These are phyloP conservation scores for Heracleum sosnowskyi DNA, from an alignment of 129 eudicot species.

Conservation along the genomic window DNA sequence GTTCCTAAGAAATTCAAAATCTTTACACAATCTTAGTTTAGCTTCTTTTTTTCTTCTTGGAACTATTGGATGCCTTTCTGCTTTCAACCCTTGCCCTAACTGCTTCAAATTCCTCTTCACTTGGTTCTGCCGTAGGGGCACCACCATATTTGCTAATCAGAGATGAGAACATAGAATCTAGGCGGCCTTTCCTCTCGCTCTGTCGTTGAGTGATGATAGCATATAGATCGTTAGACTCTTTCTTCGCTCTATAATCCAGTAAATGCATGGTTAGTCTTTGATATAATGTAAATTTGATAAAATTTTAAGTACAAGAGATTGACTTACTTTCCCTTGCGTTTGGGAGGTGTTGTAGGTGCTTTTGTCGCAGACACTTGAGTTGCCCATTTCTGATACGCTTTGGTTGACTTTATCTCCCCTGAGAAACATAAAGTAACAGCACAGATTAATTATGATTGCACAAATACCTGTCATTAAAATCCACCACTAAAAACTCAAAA, in stretches of 20 bases:
- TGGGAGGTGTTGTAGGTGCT: constrained; percentile 82
- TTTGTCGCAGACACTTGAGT: constrained; percentile 53
- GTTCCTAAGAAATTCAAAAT: background rate
- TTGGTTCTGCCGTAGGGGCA: constrained; percentile 42
- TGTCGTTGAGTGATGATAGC: constrained; percentile 79
- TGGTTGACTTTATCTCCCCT: constrained; percentile 71
- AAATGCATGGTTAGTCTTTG: constrained; percentile 1
- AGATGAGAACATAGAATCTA: constrained; percentile 77
- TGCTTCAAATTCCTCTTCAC: constrained; percentile 91
- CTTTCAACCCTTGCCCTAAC: constrained; percentile 51
- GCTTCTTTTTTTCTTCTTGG: constrained; percentile 38
- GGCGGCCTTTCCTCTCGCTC: constrained; percentile 55
- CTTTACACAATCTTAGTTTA: background rate
- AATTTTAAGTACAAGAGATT: background rate
- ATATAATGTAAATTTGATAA: background rate
- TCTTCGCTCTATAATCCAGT: constrained; percentile 41
- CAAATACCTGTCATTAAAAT: background rate
- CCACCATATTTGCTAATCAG: constrained; percentile 58
- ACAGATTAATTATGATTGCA: background rate
- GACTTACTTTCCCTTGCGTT: constrained; percentile 58
- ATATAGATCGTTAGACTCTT: constrained; percentile 55
- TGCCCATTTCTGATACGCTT: constrained; percentile 82
- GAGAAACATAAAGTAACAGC: background rate
- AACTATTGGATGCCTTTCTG: constrained; percentile 31
- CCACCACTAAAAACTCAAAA: background rate